A percentile compares a stretch with the other conserved stretches of the same genome.
phyloP scores from a whole-genome alignment of 257 asterid species.

The Leonotis leonurus region DNA sequence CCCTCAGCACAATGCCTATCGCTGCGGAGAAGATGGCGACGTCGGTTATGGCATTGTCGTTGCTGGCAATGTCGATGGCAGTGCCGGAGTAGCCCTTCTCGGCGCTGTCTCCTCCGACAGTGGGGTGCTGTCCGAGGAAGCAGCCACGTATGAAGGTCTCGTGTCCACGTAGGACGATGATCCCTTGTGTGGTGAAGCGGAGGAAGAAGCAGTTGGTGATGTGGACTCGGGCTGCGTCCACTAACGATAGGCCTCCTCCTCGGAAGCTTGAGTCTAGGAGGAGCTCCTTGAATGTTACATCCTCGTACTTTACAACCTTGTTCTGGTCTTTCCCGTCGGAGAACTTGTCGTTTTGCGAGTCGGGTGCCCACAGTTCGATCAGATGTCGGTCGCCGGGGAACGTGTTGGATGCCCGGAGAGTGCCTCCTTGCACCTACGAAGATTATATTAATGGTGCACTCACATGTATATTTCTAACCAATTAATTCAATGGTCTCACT shows the following conservation, averaged over 20 bases:
- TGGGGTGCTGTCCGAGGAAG: slow-evolving; percentile 59
- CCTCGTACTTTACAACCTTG: slow-evolving; percentile 41
- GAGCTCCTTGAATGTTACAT: slow-evolving; percentile 44
- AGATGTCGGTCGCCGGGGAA: slow-evolving; percentile 50
- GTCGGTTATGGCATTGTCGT: slow-evolving; percentile 47
- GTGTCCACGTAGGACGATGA: slow-evolving; percentile 45
- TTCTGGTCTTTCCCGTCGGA: slow-evolving; percentile 24
- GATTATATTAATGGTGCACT: too few relatives aligned
- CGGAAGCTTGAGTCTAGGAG: slow-evolving; percentile 47
- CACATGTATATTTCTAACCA: too few relatives aligned
- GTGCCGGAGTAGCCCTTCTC: slow-evolving; percentile 38
- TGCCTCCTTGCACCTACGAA: slow-evolving; percentile 41
- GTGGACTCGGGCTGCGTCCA: slow-evolving; percentile 44
- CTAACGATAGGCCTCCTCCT: slow-evolving; percentile 45
- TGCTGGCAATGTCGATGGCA: slow-evolving; percentile 52
- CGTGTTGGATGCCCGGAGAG: slow-evolving; percentile 39
- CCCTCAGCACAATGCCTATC: slow-evolving; percentile 36
- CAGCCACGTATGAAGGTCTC: slow-evolving; percentile 43
- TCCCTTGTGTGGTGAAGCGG: slow-evolving; percentile 42
- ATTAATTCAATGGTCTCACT: background rate
- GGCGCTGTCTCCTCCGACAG: slow-evolving; percentile 39
- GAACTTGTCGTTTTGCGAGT: slow-evolving; percentile 19
- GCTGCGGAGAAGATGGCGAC: slow-evolving; percentile 52
- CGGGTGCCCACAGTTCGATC: slow-evolving; percentile 48
- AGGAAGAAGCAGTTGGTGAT: slow-evolving; percentile 37